Evolutionary conservation across 805 yeast genomes (phyloP), one percentile per base, ranked within the genome.

Genomic region (Vanderwaltozyma polyspora): DNA sequence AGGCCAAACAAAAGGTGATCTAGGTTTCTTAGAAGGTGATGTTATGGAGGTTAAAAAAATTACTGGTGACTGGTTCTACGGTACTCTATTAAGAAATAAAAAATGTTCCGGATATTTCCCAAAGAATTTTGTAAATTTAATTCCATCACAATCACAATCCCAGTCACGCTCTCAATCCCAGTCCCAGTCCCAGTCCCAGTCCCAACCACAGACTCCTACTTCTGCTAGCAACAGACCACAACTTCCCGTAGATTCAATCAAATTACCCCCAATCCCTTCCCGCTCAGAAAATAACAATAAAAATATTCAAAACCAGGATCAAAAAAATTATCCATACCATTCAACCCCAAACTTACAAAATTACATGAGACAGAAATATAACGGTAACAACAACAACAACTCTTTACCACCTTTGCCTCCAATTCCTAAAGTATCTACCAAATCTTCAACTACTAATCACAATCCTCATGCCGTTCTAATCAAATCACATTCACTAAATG

Each of bases 11-110:
- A 82, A 77, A 36, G 80, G 82, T 30, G 96, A 91, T 52, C 66
- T 91, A 28, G 97, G 97, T 1, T 91, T 91, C 54, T 70, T 87
- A 15, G 97, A 91, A 60, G 94, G 93, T 33, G 97, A 91, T 52
- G 63, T 83, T 33, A 83, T 91, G 46, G 94, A 85, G 42, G 94
- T 91, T 4, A 70, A 76, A 34, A 67, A 75, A 39, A 83, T 89
- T 4, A 94, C 91, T 51, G 95, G 94, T 14, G 77, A 77, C 48
- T 85, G 94, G 93, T 86, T 89, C 80, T 82, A 75, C 48, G 98
- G 98, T 2, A 66, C 69, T 40, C 68, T 89, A 36, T 62, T 76
- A 43, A 68, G 97, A 51, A 86, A 84, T 59, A 82, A 76, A 41
- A 74, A 83, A 45, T 53, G 54, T 30, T 73, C 75, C 25, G 98